Conservation (phyloP, 2,329 filamentous ascomycete genomes). For the Leptodontidium sp. region DNA sequence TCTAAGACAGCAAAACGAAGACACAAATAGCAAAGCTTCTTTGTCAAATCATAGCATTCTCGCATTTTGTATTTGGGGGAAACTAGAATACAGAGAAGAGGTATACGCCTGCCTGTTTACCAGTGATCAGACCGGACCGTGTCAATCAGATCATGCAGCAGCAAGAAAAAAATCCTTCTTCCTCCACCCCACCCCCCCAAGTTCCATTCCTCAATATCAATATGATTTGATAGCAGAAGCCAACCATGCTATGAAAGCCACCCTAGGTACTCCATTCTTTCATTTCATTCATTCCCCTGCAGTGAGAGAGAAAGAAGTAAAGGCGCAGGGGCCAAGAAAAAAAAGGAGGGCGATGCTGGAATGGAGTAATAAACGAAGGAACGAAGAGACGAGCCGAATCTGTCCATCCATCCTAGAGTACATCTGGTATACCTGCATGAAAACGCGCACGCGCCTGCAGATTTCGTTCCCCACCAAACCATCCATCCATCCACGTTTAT, state of each 20-base stretch:
- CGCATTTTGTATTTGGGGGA: conserved; percentile 6
- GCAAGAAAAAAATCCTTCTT: background rate
- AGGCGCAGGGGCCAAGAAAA: background rate
- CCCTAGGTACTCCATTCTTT: conserved; percentile 12
- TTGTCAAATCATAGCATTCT: conserved; percentile 13
- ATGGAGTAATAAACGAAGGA: background rate
- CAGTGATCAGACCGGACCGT: background rate
- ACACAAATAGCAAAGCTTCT: background rate
- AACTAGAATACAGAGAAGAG: conserved; percentile 25
- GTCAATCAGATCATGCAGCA: background rate
- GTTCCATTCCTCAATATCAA: background rate
- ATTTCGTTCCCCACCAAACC: background rate
- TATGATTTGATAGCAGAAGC: conserved; percentile 4
- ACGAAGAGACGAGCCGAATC: background rate
- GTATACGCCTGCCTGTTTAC: background rate
- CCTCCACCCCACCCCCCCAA: background rate
- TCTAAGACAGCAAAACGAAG: no score
- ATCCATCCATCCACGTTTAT: conserved; percentile 12
- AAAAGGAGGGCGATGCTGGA: background rate
- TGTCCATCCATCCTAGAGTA: conserved; percentile 7
- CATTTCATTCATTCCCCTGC: background rate
- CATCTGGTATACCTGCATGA: conserved; percentile 9
- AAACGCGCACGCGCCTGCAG: conserved; percentile 10
- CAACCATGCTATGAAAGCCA: conserved; percentile 10
- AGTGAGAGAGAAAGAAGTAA: background rate